Conservation (phyloP, 2,329 filamentous ascomycete genomes). For the Epichloe festucae region DNA sequence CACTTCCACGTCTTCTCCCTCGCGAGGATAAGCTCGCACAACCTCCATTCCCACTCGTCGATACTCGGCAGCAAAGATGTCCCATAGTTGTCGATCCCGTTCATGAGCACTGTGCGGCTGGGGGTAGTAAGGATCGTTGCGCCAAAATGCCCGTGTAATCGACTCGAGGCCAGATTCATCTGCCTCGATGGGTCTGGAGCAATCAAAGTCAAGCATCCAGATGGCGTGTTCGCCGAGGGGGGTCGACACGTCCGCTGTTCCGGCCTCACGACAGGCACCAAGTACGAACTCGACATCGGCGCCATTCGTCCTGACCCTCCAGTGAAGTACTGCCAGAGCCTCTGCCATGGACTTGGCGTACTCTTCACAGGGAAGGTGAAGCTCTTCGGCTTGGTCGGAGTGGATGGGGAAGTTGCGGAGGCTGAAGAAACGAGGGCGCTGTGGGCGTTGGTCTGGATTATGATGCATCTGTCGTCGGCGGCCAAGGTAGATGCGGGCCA, state of each 20-base stretch:
- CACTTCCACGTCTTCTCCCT: conserved; percentile 1
- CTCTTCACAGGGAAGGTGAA: conserved; percentile 19
- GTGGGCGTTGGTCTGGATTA: neutral
- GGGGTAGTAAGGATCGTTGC: conserved; percentile 40
- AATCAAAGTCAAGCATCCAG: conserved; percentile 37
- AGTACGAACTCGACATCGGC: conserved; percentile 45
- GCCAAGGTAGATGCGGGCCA: conserved; percentile 37
- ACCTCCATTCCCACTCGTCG: neutral
- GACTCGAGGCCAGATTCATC: conserved; percentile 25
- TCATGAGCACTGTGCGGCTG: conserved; percentile 15
- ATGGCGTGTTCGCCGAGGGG: conserved; percentile 22
- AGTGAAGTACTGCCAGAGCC: conserved; percentile 37
- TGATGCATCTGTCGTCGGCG: conserved; percentile 10
- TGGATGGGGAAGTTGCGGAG: conserved; percentile 37
- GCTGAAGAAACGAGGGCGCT: conserved; percentile 17
- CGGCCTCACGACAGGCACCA: conserved; percentile 12
- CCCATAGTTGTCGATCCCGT: conserved; percentile 1
- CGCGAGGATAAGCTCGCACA: neutral
- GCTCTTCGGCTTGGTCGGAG: conserved; percentile 33
- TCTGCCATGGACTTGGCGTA: conserved; percentile 36
- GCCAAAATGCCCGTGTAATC: conserved; percentile 30
- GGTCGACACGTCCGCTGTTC: neutral
- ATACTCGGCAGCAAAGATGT: conserved; percentile 2
- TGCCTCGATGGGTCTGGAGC: conserved; percentile 21
- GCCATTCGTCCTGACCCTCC: conserved; percentile 32